These are phyloP conservation scores for Colletotrichum lini DNA, from an alignment of 2,329 filamentous ascomycete genomes.

Conservation along the genomic window DNA sequence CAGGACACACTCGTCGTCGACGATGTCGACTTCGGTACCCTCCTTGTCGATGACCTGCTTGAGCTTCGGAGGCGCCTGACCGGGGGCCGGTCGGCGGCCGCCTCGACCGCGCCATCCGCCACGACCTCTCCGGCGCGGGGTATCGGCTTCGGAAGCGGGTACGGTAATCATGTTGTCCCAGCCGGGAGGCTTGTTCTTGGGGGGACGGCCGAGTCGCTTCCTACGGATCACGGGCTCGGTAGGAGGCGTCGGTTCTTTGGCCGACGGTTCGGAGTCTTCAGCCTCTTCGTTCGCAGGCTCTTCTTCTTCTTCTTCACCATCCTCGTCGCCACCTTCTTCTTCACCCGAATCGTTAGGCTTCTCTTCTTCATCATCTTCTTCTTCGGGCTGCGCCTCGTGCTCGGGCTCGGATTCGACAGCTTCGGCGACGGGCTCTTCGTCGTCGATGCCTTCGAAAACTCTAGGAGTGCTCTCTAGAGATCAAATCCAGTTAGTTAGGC, in stretches of 20 bases:
- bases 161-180: constrained; percentile 77
- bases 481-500: neutral
- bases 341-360: constrained; percentile 55
- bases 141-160: constrained; percentile 68
- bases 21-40: constrained; percentile 90
- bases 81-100: constrained; percentile 77
- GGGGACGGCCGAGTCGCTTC: constrained; percentile 86
- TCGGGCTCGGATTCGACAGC: constrained; percentile 47
- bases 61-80: constrained; percentile 81
- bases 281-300: constrained; percentile 58
- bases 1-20: constrained; percentile 91
- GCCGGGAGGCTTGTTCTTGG: constrained; percentile 86
- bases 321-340: constrained; percentile 66
- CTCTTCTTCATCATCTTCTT: constrained; percentile 59
- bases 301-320: constrained; percentile 61
- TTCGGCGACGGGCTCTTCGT: constrained; percentile 58
- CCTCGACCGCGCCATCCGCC: constrained; percentile 80
- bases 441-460: constrained; percentile 55
- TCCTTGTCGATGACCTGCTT: constrained; percentile 93
- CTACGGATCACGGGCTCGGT: constrained; percentile 76
- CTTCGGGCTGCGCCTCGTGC: constrained; percentile 43
- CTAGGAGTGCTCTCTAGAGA: constrained; percentile 59
- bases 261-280: constrained; percentile 56
- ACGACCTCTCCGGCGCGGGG: constrained; percentile 75
- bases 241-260: constrained; percentile 67